Percentiles rank a stretch among this genome's conserved stretches.
phyloP scores from a whole-genome alignment of 139 green algal species.

The Chlamydomonas urium region DNA sequence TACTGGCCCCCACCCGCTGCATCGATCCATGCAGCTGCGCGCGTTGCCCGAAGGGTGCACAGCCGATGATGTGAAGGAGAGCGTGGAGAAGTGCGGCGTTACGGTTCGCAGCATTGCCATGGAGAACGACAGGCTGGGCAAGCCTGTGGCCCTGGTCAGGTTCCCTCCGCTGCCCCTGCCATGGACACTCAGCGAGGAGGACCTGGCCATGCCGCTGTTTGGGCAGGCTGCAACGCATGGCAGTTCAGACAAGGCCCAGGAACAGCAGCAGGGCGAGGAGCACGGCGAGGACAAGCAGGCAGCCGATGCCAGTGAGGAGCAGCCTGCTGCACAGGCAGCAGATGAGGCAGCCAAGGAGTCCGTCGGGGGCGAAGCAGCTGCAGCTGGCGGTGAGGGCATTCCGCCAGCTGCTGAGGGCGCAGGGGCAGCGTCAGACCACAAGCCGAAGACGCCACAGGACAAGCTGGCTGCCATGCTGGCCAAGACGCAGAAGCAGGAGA shows the following conservation, averaged over 20 bases:
- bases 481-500: neutral
- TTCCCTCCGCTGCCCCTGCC: slow-evolving; percentile 24
- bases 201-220: slow-evolving; percentile 11
- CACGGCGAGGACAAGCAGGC: no score
- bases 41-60: slow-evolving; percentile 35
- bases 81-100: slow-evolving; percentile 32
- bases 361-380: no score
- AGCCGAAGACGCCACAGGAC: no score
- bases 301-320: no score
- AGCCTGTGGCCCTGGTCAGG: slow-evolving; percentile 22
- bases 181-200: slow-evolving; percentile 23
- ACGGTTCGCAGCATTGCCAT: slow-evolving; percentile 38
- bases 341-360: no score
- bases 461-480: neutral
- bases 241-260: neutral
- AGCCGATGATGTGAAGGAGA: slow-evolving; percentile 29
- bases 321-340: no score
- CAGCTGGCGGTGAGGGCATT: no score
- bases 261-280: no score
- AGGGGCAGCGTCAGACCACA: no score
- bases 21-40: slow-evolving; percentile 30
- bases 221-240: slow-evolving; percentile 11
- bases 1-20: neutral
- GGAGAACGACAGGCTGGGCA: slow-evolving; percentile 28
- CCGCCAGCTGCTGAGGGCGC: no score